These are phyloP conservation scores for Rhynchospora breviuscula DNA, from an alignment of 176 grass and related monocot genomes.

Conservation along the genomic window DNA sequence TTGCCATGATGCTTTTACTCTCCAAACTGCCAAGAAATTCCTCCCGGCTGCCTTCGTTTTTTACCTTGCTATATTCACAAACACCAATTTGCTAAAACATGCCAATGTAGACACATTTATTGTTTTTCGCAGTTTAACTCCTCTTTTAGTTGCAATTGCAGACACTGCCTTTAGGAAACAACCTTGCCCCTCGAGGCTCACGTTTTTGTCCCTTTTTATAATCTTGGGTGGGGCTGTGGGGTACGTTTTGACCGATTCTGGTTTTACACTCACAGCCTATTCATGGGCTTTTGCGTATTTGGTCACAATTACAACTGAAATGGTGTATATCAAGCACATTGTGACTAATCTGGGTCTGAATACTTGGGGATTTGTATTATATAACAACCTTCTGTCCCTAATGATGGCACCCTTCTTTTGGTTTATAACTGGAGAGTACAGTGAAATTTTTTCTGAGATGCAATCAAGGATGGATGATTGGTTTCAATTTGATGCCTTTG, in stretches of 20 bases:
- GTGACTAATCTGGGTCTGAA: constrained; percentile 62
- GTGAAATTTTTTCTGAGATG: constrained; percentile 27
- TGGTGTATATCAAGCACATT: constrained; percentile 93
- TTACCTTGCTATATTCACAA: constrained; percentile 92
- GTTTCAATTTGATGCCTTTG: constrained; percentile 51
- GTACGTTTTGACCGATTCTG: constrained; percentile 74
- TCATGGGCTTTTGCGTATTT: constrained; percentile 77
- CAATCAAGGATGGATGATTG: constrained; percentile 32
- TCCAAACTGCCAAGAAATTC: constrained; percentile 74
- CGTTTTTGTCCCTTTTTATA: constrained; percentile 69
- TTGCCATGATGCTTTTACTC: constrained; percentile 57
- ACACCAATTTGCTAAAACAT: constrained; percentile 73
- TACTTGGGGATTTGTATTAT: constrained; percentile 83
- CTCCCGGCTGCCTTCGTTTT: constrained; percentile 63
- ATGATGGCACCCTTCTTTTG: constrained; percentile 67
- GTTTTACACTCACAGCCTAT: constrained; percentile 69
- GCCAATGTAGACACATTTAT: constrained; percentile 89
- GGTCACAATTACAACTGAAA: constrained; percentile 73
- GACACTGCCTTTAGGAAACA: constrained; percentile 75
- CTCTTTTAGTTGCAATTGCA: constrained; percentile 71
- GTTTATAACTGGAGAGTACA: constrained; percentile 64
- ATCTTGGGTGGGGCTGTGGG: constrained; percentile 71
- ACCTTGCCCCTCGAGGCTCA: constrained; percentile 67
- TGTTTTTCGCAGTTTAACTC: constrained; percentile 76
- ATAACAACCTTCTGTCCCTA: constrained; percentile 64